phyloP scores from a whole-genome alignment of 1,284 basidiomycete genomes.

The Boletellus deceptivus region DNA sequence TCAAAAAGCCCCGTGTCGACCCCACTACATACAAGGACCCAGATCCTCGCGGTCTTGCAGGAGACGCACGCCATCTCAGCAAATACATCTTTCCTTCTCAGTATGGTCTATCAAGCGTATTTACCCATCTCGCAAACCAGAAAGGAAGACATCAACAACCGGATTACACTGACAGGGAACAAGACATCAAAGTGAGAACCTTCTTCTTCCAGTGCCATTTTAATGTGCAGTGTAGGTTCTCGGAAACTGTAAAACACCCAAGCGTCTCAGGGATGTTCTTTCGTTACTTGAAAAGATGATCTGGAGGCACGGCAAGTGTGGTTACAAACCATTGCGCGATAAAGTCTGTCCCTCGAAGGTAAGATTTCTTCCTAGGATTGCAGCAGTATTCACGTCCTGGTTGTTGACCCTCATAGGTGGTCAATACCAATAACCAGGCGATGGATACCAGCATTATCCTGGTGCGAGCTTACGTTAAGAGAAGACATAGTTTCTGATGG shows the following conservation, averaged over 20 bases:
- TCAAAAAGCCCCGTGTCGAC: conserved; percentile 24
- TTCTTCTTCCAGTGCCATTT: neutral
- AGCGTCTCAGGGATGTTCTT: conserved; percentile 58
- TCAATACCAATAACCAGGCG: conserved; percentile 33
- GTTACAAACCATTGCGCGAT: conserved; percentile 66
- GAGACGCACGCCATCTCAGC: conserved; percentile 59
- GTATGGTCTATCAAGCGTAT: conserved; percentile 65
- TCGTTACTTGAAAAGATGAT: conserved; percentile 61
- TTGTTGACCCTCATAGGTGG: conserved; percentile 22
- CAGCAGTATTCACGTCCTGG: neutral
- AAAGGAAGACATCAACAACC: conserved; percentile 38
- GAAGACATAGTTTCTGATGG: conserved; percentile 5
- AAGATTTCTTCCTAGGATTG: conserved; percentile 5
- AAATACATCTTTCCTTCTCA: conserved; percentile 86
- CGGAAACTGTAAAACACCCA: conserved; percentile 66
- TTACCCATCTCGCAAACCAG: conserved; percentile 25
- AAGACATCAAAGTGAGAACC: conserved; percentile 62
- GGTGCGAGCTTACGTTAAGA: conserved; percentile 35
- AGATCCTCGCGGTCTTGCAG: conserved; percentile 44
- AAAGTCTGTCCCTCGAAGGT: conserved; percentile 76
- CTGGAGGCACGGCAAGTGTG: conserved; percentile 67
- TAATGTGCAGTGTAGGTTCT: conserved; percentile 35
- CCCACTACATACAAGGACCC: conserved; percentile 36
- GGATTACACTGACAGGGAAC: conserved; percentile 64
- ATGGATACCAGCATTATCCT: conserved; percentile 59